Evolutionary conservation across 306 rosid genomes (phyloP).

Genomic region (Rosa persica): DNA sequence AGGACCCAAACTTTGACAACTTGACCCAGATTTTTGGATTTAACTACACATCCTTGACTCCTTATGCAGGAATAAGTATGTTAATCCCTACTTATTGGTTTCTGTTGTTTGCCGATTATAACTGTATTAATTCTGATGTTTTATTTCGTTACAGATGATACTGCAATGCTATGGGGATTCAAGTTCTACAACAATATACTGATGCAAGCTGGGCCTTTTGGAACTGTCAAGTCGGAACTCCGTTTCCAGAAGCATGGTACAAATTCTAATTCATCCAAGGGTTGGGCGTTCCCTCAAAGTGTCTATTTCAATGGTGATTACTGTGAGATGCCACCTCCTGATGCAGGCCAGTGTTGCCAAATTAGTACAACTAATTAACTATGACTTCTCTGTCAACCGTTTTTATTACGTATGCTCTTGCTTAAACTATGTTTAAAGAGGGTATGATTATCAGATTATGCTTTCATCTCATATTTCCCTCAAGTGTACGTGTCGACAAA

Average conservation of each 20-base stretch:
- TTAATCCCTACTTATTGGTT: not conserved
- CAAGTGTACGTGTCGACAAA: too few relatives aligned
- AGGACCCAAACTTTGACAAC: slow-evolving; percentile 71
- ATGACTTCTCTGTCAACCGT: not conserved
- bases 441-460: too few relatives aligned
- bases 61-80: slow-evolving; percentile 69
- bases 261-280: slow-evolving; percentile 63
- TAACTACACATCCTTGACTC: slow-evolving; percentile 59
- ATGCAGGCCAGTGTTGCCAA: slow-evolving; percentile 74
- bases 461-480: too few relatives aligned
- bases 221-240: slow-evolving; percentile 78
- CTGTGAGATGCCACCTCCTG: slow-evolving; percentile 91
- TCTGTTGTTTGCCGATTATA: not conserved
- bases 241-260: slow-evolving; percentile 61
- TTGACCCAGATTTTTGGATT: slow-evolving; percentile 72
- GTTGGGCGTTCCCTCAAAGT: slow-evolving; percentile 88
- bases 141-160: slow-evolving; percentile 65
- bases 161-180: slow-evolving; percentile 83
- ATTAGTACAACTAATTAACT: slow-evolving; percentile 16
- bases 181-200: slow-evolving; percentile 82
- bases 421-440: too few relatives aligned
- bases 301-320: slow-evolving; percentile 83
- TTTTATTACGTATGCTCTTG: too few relatives aligned
- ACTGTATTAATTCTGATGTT: not conserved
- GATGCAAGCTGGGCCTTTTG: slow-evolving; percentile 67